phyloP scores from a whole-genome alignment of 257 asterid species.

The Plantago ovata region DNA sequence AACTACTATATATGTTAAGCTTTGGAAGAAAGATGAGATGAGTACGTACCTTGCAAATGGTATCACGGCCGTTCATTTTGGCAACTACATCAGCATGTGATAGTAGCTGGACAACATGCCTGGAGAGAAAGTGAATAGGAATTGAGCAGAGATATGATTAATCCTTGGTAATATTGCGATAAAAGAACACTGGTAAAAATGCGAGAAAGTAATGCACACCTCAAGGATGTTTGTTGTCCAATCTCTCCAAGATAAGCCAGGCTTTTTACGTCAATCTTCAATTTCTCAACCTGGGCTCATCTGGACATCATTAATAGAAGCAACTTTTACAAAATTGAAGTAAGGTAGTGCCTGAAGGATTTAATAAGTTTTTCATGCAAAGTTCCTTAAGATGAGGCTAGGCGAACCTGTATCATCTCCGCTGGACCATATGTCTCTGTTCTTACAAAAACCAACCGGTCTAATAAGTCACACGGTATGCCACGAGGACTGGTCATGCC shows the following conservation, averaged over 20 bases:
- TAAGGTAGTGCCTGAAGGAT: background rate
- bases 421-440: conserved; percentile 95
- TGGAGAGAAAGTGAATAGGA: conserved; percentile 18
- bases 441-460: conserved; percentile 84
- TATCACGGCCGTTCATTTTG: conserved; percentile 81
- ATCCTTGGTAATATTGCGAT: background rate
- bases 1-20: background rate
- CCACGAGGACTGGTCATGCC: conserved; percentile 97
- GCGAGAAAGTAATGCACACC: conserved; percentile 31
- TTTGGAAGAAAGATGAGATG: background rate
- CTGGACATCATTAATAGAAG: conserved; percentile 28
- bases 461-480: conserved; percentile 86
- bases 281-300: conserved; percentile 97
- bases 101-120: conserved; percentile 85
- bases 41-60: conserved; percentile 89
- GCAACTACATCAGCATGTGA: conserved; percentile 89
- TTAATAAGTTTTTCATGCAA: background rate
- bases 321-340: background rate
- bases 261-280: conserved; percentile 81
- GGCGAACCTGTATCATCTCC: conserved; percentile 94
- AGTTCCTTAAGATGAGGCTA: conserved; percentile 6
- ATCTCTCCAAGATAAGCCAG: conserved; percentile 84
- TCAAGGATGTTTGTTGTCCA: conserved; percentile 70
- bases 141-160: background rate
- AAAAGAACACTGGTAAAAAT: background rate